These are phyloP conservation scores for Lentinula novae-zelandiae DNA, from an alignment of 1,284 basidiomycete species.

Conservation along the genomic window DNA sequence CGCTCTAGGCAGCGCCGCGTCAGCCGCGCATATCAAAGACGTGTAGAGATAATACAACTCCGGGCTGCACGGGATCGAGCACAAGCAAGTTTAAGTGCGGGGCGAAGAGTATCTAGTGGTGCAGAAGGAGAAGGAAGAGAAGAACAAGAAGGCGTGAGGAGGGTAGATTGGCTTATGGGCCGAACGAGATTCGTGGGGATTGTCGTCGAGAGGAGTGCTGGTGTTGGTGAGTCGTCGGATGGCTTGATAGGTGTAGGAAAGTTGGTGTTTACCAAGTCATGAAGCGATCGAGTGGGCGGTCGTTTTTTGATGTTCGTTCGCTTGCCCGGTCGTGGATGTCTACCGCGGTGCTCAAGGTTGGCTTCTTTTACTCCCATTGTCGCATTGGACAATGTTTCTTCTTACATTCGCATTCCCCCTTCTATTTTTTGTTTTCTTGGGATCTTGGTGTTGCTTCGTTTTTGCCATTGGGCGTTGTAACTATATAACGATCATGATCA, in stretches of 20 bases:
- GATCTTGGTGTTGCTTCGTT: not conserved
- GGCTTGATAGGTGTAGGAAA: slow-evolving; percentile 39
- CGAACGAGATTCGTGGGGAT: slow-evolving; percentile 61
- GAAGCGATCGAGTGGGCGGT: slow-evolving; percentile 5
- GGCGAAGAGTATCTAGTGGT: not conserved
- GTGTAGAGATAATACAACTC: not conserved
- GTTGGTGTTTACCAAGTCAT: slow-evolving; percentile 45
- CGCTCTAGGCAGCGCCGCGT: not conserved
- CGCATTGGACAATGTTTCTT: not conserved
- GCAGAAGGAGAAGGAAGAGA: not conserved
- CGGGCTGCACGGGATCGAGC: not conserved
- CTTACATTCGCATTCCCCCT: not conserved
- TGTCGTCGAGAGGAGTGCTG: slow-evolving; percentile 48
- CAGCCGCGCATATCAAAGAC: not conserved
- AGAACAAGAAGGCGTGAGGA: slow-evolving; percentile 55
- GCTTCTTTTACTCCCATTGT: too few species aligned
- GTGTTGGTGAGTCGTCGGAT: not conserved
- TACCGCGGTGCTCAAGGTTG: not conserved
- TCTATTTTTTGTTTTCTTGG: not conserved
- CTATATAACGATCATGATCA: not conserved
- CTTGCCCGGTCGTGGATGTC: not conserved
- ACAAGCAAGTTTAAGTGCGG: not conserved
- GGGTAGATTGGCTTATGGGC: slow-evolving; percentile 62
- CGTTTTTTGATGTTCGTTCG: not conserved
- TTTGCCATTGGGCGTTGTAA: not conserved